Evolutionary conservation across 805 yeast species (phyloP), one percentile per base, ranked within the genome.

Genomic region (Candida vaughaniae): DNA sequence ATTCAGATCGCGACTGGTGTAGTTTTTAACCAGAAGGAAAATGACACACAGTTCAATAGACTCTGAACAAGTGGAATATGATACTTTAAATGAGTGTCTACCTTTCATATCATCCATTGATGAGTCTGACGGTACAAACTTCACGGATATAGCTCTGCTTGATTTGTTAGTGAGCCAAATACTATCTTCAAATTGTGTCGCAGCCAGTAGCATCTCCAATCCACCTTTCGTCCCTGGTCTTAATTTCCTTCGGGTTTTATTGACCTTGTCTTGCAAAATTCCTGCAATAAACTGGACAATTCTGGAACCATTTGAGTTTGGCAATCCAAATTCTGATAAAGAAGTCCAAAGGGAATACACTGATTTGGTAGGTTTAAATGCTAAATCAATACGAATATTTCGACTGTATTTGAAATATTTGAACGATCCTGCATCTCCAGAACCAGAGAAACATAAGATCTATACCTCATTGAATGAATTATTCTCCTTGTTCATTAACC

Each of bases 221-320:
- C 16, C 17, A 16, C 39, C 33, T 19, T 18, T 36, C 4, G 25
- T 35, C 7, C 39, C 41, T 12, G 28, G 14, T 16, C 8, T n/a
- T 11, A 31, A 27, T 16, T 22, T 37, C 1, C 31, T 45, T 11
- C 18, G 35, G 6, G 44, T 66, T 5, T 36, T 67, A 16, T 36
- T 64, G 19, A 64, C 71, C 2, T 36, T 66, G 20, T 58, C 62
- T 1, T 46, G 62, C 0, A 47, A 69, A 25, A 39, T 51, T 29
- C 55, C 62, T 8, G 44, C 37, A 3, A 45, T 51, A 20, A 58
- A 59, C 37, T 59, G 57, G 54, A 49, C 58, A 25, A 15, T 22
- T 7, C 11, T 22, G n/a, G n/a, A n/a, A n/a, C n/a, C n/a, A n/a
- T n/a, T n/a, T n/a, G n/a, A n/a, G n/a, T n/a, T n/a, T n/a, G n/a